Percentiles rank a stretch among this genome's conserved stretches.
Conservation (phyloP, 148 eudicot species). For the Cornus controversa region DNA sequence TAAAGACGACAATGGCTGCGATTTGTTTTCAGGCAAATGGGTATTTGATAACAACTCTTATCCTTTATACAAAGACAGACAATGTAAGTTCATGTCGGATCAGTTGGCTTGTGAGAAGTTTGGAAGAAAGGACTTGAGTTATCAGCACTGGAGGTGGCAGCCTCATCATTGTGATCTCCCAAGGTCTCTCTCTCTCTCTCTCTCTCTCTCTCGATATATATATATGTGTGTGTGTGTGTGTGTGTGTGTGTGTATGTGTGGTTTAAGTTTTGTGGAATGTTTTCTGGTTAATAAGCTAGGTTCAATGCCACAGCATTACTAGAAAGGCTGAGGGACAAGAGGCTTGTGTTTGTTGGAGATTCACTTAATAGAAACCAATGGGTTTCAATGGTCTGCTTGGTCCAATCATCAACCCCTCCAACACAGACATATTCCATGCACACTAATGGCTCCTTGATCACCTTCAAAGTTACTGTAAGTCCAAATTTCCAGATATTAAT, state of each 20-base stretch:
- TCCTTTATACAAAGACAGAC: slow-evolving; percentile 66
- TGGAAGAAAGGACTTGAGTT: slow-evolving; percentile 71
- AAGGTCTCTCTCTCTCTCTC: slow-evolving; percentile 37
- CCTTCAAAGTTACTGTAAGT: slow-evolving; percentile 26
- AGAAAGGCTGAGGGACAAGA: slow-evolving; percentile 23
- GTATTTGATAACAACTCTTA: slow-evolving; percentile 64
- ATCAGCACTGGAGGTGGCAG: slow-evolving; percentile 92
- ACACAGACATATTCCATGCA: slow-evolving; percentile 15
- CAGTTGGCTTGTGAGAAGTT: slow-evolving; percentile 72
- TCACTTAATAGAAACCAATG: slow-evolving; percentile 28
- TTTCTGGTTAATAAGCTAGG: slow-evolving; percentile 16
- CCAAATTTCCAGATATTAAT: not conserved
- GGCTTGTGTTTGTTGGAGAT: slow-evolving; percentile 30
- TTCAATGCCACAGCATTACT: slow-evolving; percentile 29
- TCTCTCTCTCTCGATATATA: not conserved
- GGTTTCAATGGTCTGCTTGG: slow-evolving; percentile 30
- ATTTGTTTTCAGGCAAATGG: slow-evolving; percentile 80
- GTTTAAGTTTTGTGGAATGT: slow-evolving; percentile 10
- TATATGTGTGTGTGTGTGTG: no score
- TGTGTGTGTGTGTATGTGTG: not conserved
- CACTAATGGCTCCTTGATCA: slow-evolving; percentile 26
- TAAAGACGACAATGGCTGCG: slow-evolving; percentile 26
- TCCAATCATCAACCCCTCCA: slow-evolving; percentile 14
- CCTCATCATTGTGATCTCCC: slow-evolving; percentile 82
- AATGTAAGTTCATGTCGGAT: slow-evolving; percentile 71